Percentiles rank a stretch among this genome's conserved stretches.
Evolutionary conservation across 2,329 filamentous ascomycete species (phyloP).

Genomic region (Sphaerulina musiva): DNA sequence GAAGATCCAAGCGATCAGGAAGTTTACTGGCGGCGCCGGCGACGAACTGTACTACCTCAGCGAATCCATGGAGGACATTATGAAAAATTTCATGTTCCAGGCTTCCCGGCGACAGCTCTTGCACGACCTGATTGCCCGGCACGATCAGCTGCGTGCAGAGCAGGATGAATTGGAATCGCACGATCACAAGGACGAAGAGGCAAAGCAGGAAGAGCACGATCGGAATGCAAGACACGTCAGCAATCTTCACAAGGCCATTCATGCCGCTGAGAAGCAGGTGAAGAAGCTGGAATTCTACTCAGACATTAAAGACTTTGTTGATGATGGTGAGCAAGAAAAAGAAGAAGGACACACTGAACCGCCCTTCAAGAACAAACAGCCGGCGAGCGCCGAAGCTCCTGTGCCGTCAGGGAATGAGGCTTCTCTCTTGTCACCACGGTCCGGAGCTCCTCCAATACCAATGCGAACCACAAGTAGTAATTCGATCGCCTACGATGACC

Average conservation of each 20-base stretch:
- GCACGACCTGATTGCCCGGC: slow-evolving; percentile 56
- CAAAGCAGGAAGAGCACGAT: slow-evolving; percentile 40
- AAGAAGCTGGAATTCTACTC: slow-evolving; percentile 81
- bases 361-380: slow-evolving; percentile 23
- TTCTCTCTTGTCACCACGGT: neutral
- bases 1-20: slow-evolving; percentile 76
- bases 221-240: slow-evolving; percentile 46
- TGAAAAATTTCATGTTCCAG: slow-evolving; percentile 84
- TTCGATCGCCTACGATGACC: slow-evolving; percentile 4
- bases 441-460: neutral
- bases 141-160: slow-evolving; percentile 50
- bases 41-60: slow-evolving; percentile 71
- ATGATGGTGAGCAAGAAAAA: slow-evolving; percentile 13
- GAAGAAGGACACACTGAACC: slow-evolving; percentile 15
- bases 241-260: slow-evolving; percentile 66
- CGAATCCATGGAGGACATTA: slow-evolving; percentile 72
- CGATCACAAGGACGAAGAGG: slow-evolving; percentile 36
- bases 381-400: slow-evolving; percentile 9
- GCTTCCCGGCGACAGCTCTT: slow-evolving; percentile 73
- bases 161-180: slow-evolving; percentile 42
- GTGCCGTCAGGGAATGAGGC: neutral
- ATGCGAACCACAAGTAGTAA: slow-evolving; percentile 5
- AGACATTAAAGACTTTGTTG: slow-evolving; percentile 48
- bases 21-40: slow-evolving; percentile 69
- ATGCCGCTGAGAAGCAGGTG: slow-evolving; percentile 73